Base-by-base conservation (phyloP, 2,329 filamentous ascomycete genomes). In the Chaetomium sp. region DNA sequence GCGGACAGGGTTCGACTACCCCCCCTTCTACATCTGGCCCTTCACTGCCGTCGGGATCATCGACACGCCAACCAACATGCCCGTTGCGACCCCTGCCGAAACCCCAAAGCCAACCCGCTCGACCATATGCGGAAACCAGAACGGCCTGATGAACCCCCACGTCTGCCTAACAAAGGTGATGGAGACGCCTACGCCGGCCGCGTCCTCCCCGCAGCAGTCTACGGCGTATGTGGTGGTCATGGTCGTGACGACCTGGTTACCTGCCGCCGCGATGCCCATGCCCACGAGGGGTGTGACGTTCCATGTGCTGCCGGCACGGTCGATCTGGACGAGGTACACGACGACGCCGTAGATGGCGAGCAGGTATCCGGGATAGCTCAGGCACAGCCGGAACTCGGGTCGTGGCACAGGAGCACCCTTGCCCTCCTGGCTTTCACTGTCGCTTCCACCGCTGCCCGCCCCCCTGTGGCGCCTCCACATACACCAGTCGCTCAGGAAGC, bases 211-310 rank as follows among this genome's bases (percentile, higher is more conserved):
- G 66, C 85, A 81, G 69, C 83, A 85, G 68, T 88, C 86, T 0
- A 88, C 81, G 0, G 84, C 81, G 71, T 87, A 88, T 0, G 86
- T 87, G 27, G 86, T 82, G 51, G 86, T 71, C 2, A 87, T 82
- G 0, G 86, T 87, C 0, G 85, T 87, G 19, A 87, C 79, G 50
- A 88, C 81, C 72, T 88, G 85, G 65, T 86, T 87, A 0, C 86
- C 85, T 5, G 79, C 81, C 0, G 80, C 81, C 0, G 77, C 78
- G 66, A 84, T 80, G 2, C 79, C 84, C 6, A 78, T 79, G 4
- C 85, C 85, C 19, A 87, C 70, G 16, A 85, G 75, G 0, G 85
- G 85, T 0, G 83, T 85, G 5, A 87, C 78, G 62, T 87, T 83
- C 81, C 83, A 88, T 2, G 79, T 72, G 0, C 75, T 73, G 0